These are phyloP conservation scores for Conoideocrella luteorostrata DNA, from an alignment of 2,329 filamentous ascomycete genomes.

Conservation along the genomic window DNA sequence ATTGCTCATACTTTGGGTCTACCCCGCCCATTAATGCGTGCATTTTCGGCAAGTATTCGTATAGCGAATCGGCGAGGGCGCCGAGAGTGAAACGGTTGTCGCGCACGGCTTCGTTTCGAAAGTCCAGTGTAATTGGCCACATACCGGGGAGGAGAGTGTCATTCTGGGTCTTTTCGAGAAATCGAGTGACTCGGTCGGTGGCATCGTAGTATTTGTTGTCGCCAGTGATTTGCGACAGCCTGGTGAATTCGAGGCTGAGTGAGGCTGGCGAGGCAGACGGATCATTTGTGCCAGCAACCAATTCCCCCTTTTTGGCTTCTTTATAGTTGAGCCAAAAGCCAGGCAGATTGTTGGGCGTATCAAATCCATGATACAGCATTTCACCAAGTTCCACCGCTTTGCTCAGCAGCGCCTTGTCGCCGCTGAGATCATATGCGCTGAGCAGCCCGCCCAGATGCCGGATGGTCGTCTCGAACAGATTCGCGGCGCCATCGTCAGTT, in stretches of 20 bases:
- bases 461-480: constrained; percentile 45
- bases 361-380: constrained; percentile 48
- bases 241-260: constrained; percentile 67
- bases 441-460: constrained; percentile 45
- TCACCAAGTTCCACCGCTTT: constrained; percentile 48
- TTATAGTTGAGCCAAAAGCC: constrained; percentile 40
- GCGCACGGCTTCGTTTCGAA: constrained; percentile 45
- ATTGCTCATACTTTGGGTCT: constrained; percentile 51
- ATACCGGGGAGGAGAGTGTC: constrained; percentile 66
- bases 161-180: constrained; percentile 63
- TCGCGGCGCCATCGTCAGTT: constrained; percentile 36
- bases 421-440: constrained; percentile 43
- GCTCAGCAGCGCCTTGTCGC: constrained; percentile 35
- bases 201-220: constrained; percentile 73
- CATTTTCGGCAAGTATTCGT: constrained; percentile 58
- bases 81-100: constrained; percentile 43
- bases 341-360: constrained; percentile 48
- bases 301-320: constrained; percentile 34
- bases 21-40: constrained; percentile 60
- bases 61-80: constrained; percentile 50
- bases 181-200: constrained; percentile 64
- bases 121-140: constrained; percentile 65
- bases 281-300: constrained; percentile 44
- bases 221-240: constrained; percentile 66
- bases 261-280: constrained; percentile 51